Percentiles rank a stretch among this genome's conserved stretches.
phyloP scores from a whole-genome alignment of 2,329 filamentous ascomycete genomes.

The Trichoderma koningiopsis region DNA sequence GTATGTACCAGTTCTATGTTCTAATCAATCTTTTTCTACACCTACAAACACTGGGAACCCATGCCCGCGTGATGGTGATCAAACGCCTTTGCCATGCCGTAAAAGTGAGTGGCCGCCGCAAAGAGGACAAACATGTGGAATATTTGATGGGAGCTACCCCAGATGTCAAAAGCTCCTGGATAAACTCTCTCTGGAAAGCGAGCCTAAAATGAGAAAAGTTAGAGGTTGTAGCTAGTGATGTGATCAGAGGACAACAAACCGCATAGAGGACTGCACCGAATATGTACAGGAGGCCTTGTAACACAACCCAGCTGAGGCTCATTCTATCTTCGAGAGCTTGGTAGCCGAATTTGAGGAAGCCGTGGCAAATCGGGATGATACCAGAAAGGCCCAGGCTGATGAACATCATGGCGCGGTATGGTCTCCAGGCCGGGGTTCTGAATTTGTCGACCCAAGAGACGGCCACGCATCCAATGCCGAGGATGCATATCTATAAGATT shows the following conservation, averaged over 20 bases:
- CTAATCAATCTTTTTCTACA: neutral
- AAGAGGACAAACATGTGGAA: conserved; percentile 89
- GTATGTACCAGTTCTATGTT: neutral
- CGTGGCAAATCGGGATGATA: conserved; percentile 80
- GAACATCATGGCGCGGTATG: conserved; percentile 88
- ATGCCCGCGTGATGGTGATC: conserved; percentile 74
- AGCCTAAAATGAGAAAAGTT: conserved; percentile 46
- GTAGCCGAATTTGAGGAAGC: conserved; percentile 67
- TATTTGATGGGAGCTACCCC: conserved; percentile 92
- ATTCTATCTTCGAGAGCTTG: conserved; percentile 69
- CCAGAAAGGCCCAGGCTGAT: conserved; percentile 83
- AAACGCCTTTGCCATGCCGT: conserved; percentile 80
- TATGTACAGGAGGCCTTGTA: conserved; percentile 84
- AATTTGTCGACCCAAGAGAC: conserved; percentile 83
- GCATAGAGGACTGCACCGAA: conserved; percentile 85
- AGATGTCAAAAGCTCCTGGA: conserved; percentile 83
- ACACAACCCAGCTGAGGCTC: conserved; percentile 76
- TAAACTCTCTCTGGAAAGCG: conserved; percentile 80
- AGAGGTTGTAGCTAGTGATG: neutral
- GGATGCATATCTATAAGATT: conserved; percentile 67
- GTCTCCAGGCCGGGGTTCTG: conserved; percentile 78
- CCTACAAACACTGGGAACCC: conserved; percentile 51
- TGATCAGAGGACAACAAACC: conserved; percentile 48
- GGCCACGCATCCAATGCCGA: conserved; percentile 74
- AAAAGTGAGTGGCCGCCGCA: conserved; percentile 79